These are phyloP conservation scores for Coemansia aciculifera DNA, from an alignment of 192 early-diverging fungal genomes.

Conservation along the genomic window DNA sequence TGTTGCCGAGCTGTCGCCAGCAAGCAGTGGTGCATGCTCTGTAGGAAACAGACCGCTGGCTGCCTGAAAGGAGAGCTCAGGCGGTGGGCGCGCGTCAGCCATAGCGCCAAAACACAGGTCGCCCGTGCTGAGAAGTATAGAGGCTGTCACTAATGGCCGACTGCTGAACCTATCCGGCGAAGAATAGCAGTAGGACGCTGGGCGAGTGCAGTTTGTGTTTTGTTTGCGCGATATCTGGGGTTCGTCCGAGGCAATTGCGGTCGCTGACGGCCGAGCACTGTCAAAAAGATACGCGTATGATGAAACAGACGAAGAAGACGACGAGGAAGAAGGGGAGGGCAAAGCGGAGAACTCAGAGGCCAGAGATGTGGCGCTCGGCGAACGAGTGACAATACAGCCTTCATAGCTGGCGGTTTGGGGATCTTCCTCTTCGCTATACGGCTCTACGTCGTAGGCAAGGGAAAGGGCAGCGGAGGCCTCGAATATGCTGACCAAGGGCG, in stretches of 20 bases:
- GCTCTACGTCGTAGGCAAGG: slow-evolving; percentile 1
- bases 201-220: background rate
- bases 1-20: slow-evolving; percentile 5
- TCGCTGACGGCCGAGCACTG: slow-evolving; percentile 31
- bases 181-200: background rate
- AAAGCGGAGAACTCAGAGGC: slow-evolving; percentile 24
- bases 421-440: slow-evolving; percentile 1
- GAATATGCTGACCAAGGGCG: slow-evolving; percentile 53
- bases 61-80: background rate
- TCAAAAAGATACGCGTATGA: slow-evolving; percentile 52
- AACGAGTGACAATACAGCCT: slow-evolving; percentile 1
- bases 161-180: too few species aligned
- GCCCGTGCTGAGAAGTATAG: slow-evolving; percentile 1
- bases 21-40: slow-evolving; percentile 28
- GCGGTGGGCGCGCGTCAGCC: background rate
- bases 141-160: background rate
- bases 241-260: slow-evolving; percentile 1
- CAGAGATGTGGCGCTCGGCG: slow-evolving; percentile 29
- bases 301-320: slow-evolving; percentile 40
- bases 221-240: background rate
- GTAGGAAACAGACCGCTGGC: background rate
- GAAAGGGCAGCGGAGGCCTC: slow-evolving; percentile 13
- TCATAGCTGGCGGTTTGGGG: slow-evolving; percentile 1
- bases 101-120: background rate
- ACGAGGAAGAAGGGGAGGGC: slow-evolving; percentile 14